These are phyloP conservation scores for Solanum habrochaites DNA, from an alignment of 257 asterid species.

Conservation along the genomic window DNA sequence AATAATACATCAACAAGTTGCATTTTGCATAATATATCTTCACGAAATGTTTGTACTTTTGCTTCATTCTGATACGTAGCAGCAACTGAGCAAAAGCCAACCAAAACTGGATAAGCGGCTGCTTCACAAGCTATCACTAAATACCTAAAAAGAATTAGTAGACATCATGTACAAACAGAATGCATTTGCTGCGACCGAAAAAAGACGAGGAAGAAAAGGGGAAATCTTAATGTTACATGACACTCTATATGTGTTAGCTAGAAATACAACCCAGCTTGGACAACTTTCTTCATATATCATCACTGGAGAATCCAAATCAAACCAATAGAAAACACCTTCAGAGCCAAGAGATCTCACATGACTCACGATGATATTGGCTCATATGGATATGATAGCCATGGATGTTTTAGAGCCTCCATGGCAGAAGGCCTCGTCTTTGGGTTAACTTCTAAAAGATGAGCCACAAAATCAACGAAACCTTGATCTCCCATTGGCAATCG, in stretches of 20 bases:
- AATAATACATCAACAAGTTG: not conserved
- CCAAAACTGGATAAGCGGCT: not conserved
- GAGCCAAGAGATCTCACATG: not conserved
- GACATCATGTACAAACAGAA: conserved; percentile 10
- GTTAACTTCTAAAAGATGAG: conserved; percentile 13
- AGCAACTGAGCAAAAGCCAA: not conserved
- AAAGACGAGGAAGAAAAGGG: not conserved
- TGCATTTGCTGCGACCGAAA: not conserved
- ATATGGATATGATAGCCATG: conserved; percentile 17
- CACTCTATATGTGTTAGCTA: not conserved
- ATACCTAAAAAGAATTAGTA: not conserved
- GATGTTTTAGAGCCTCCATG: conserved; percentile 21
- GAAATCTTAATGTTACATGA: not conserved
- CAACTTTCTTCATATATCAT: not conserved
- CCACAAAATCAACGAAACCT: conserved; percentile 18
- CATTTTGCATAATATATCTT: not conserved
- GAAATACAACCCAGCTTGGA: not conserved
- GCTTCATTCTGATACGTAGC: not conserved
- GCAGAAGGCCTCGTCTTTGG: conserved; percentile 27
- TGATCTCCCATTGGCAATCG: conserved; percentile 24
- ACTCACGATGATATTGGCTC: conserved; percentile 17
- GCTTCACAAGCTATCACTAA: not conserved
- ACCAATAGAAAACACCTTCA: not conserved
- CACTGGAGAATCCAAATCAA: not conserved
- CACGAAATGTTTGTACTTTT: not conserved